Conservation (phyloP, 2,329 filamentous ascomycete genomes). For the Onygenales sp. region DNA sequence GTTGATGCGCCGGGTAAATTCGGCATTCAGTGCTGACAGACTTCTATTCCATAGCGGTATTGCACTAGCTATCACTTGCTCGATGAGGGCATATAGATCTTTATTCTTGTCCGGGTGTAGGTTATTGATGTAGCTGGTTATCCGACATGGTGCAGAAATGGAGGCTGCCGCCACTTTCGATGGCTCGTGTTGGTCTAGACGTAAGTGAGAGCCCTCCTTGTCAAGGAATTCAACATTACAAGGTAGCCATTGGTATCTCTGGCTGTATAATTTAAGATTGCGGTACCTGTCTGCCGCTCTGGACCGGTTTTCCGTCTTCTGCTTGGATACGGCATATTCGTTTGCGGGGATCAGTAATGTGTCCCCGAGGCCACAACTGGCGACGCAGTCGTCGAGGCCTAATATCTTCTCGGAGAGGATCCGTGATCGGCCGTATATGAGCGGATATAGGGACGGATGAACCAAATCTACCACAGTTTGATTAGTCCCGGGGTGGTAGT, state of each 20-base stretch:
- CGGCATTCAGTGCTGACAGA: constrained; percentile 11
- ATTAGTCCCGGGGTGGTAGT: constrained; percentile 52
- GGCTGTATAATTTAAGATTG: constrained; percentile 11
- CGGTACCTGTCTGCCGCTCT: background rate
- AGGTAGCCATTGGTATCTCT: constrained; percentile 37
- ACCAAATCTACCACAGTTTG: constrained; percentile 51
- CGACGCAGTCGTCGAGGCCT: constrained; percentile 7
- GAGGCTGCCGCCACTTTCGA: constrained; percentile 9
- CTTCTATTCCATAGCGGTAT: constrained; percentile 27
- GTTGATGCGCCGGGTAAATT: background rate
- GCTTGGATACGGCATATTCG: background rate
- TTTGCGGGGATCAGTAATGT: constrained; percentile 8
- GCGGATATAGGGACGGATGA: constrained; percentile 42
- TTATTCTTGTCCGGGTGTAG: constrained; percentile 25
- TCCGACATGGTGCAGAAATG: constrained; percentile 4
- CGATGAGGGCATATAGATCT: constrained; percentile 24
- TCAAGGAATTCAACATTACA: constrained; percentile 21
- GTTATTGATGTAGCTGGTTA: constrained; percentile 34
- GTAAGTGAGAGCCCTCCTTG: constrained; percentile 4
- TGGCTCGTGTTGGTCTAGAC: background rate
- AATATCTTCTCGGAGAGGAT: constrained; percentile 7
- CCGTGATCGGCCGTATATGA: constrained; percentile 9
- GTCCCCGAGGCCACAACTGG: constrained; percentile 12
- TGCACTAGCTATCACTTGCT: constrained; percentile 21
- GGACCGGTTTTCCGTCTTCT: background rate